Evolutionary conservation across 257 asterid genomes (phyloP).

Genomic region (Nicotiana tabacum): DNA sequence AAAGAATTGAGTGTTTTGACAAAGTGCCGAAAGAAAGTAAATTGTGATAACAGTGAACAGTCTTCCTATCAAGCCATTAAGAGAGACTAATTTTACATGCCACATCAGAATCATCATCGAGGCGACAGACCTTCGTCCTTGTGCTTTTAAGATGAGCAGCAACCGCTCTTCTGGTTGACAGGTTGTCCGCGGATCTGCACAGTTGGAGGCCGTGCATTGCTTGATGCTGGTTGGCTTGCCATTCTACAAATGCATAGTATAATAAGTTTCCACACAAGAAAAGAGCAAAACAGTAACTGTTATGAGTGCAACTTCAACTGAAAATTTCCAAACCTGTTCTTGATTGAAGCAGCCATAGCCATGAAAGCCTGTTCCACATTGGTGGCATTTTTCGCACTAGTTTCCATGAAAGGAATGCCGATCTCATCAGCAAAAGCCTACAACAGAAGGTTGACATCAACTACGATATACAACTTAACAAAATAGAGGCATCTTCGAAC

Average conservation of each 20-base stretch:
- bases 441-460: not conserved
- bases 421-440: conserved; percentile 50
- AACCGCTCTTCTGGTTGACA: conserved; percentile 73
- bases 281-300: not conserved
- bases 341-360: conserved; percentile 46
- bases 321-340: conserved; percentile 28
- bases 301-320: not conserved
- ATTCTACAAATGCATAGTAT: conserved; percentile 39
- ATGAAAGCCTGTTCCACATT: conserved; percentile 46
- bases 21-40: conserved; percentile 16
- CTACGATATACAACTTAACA: not conserved
- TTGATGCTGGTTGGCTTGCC: conserved; percentile 84
- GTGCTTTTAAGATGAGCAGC: conserved; percentile 61
- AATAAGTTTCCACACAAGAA: not conserved
- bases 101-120: conserved; percentile 17
- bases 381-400: conserved; percentile 37
- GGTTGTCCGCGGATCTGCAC: conserved; percentile 86
- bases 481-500: not conserved
- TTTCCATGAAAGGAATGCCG: conserved; percentile 45
- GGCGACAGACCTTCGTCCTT: not conserved
- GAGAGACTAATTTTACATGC: conserved; percentile 28
- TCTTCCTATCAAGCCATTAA: conserved; percentile 26
- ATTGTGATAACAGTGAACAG: conserved; percentile 15
- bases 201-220: conserved; percentile 67
- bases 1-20: conserved; percentile 35